phyloP scores from a whole-genome alignment of 2,329 filamentous ascomycete species.

The Hymenoscyphus salicellus region DNA sequence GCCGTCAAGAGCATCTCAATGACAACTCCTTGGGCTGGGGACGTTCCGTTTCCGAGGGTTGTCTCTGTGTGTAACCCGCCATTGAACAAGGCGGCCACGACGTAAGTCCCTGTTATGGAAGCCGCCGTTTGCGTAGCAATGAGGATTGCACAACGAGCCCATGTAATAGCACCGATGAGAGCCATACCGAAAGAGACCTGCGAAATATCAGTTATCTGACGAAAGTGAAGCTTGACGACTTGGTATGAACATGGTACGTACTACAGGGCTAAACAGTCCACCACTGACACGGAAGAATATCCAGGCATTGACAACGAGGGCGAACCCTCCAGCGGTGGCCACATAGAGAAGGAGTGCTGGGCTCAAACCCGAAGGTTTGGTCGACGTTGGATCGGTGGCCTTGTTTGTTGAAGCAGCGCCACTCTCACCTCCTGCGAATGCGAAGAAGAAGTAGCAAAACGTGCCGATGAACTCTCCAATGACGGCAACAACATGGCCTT shows the following conservation, averaged over 20 bases:
- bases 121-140: constrained; percentile 37
- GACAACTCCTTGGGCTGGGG: constrained; percentile 46
- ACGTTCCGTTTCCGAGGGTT: constrained; percentile 40
- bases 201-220: neutral
- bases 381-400: constrained; percentile 32
- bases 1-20: constrained; percentile 50
- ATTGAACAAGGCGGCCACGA: constrained; percentile 44
- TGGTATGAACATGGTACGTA: constrained; percentile 27
- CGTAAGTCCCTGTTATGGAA: constrained; percentile 40
- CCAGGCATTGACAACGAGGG: constrained; percentile 50
- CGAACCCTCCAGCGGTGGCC: constrained; percentile 29
- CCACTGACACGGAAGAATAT: constrained; percentile 52
- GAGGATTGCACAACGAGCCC: constrained; percentile 34
- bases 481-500: constrained; percentile 46
- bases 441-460: constrained; percentile 38
- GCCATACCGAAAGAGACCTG: constrained; percentile 40
- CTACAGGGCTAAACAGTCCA: constrained; percentile 50
- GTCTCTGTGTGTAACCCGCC: constrained; percentile 45
- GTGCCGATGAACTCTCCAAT: constrained; percentile 52
- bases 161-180: constrained; percentile 38
- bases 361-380: constrained; percentile 11
- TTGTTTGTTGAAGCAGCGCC: constrained; percentile 33
- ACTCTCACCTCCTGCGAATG: constrained; percentile 31
- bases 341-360: constrained; percentile 32
- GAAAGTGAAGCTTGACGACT: neutral